Evolutionary conservation across 305 asterid species (phyloP).

Genomic region (Withania somnifera): DNA sequence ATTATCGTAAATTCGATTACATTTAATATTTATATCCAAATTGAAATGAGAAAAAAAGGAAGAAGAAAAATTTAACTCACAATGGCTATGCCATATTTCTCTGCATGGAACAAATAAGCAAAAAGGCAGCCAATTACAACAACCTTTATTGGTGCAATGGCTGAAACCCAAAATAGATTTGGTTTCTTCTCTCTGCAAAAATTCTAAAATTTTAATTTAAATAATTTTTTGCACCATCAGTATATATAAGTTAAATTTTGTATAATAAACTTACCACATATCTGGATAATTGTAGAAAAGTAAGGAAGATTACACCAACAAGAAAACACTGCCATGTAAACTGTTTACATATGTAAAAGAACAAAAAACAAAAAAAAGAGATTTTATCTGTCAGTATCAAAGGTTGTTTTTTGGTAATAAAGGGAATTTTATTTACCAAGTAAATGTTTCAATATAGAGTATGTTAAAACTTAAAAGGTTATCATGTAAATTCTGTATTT

Average conservation of each 20-base stretch:
- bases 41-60: not conserved
- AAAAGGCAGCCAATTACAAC: constrained; percentile 56
- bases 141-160: constrained; percentile 63
- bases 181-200: constrained; percentile 54
- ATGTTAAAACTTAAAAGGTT: too few relatives aligned
- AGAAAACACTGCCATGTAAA: constrained; percentile 45
- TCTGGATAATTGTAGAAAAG: constrained; percentile 63
- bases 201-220: not conserved
- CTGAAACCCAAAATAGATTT: constrained; percentile 70
- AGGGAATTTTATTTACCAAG: too few relatives aligned
- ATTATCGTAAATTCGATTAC: too few relatives aligned
- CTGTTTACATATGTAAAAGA: too few relatives aligned
- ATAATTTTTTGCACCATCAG: not conserved
- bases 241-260: not conserved
- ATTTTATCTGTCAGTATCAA: not conserved
- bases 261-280: constrained; percentile 36
- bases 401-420: too few relatives aligned
- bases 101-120: constrained; percentile 44
- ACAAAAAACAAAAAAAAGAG: not conserved
- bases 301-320: constrained; percentile 53
- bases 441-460: too few relatives aligned
- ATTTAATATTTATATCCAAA: not conserved
- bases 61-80: too few relatives aligned
- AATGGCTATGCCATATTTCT: constrained; percentile 40
- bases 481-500: too few relatives aligned